Conservation (phyloP, 495 filamentous ascomycete species). For the Delitschia confertaspora region DNA sequence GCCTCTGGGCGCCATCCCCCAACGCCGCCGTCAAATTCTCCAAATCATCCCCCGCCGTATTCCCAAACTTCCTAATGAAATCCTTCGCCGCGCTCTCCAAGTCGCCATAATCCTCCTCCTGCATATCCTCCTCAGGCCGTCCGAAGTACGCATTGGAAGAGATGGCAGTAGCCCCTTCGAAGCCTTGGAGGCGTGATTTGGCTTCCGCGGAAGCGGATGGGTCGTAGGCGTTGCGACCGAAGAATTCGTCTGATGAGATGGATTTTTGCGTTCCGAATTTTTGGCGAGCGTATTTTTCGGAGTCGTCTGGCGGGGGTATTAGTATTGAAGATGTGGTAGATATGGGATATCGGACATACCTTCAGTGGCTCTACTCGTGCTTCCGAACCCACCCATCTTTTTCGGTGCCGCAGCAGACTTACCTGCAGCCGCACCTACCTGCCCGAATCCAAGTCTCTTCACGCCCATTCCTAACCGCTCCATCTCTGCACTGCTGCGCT, state of each 20-base stretch:
- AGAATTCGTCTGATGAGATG: slow-evolving; percentile 97
- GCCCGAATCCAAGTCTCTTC: slow-evolving; percentile 79
- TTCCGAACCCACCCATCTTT: slow-evolving; percentile 68
- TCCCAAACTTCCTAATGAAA: slow-evolving; percentile 86
- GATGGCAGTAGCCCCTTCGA: slow-evolving; percentile 86
- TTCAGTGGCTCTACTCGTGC: slow-evolving; percentile 57
- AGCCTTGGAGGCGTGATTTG: slow-evolving; percentile 74
- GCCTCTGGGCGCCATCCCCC: slow-evolving; percentile 71
- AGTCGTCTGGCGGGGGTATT: slow-evolving; percentile 47
- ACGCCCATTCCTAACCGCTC: slow-evolving; percentile 91
- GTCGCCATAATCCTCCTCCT: slow-evolving; percentile 65
- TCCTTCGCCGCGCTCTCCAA: slow-evolving; percentile 88
- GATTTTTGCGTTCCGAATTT: slow-evolving; percentile 91
- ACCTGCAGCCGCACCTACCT: slow-evolving; percentile 55
- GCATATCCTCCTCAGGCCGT: slow-evolving; percentile 63
- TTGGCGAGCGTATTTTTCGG: slow-evolving; percentile 61
- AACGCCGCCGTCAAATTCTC: slow-evolving; percentile 75
- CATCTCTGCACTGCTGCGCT: slow-evolving; percentile 61
- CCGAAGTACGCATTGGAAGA: slow-evolving; percentile 97
- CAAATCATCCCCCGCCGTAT: slow-evolving; percentile 89
- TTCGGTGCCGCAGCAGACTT: slow-evolving; percentile 54
- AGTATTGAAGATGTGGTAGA: background rate
- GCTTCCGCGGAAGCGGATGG: slow-evolving; percentile 73
- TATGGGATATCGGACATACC: slow-evolving; percentile 47
- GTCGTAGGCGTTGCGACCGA: slow-evolving; percentile 81